Evolutionary conservation across 805 yeast genomes (phyloP).

Genomic region (Nematodospora valgi): DNA sequence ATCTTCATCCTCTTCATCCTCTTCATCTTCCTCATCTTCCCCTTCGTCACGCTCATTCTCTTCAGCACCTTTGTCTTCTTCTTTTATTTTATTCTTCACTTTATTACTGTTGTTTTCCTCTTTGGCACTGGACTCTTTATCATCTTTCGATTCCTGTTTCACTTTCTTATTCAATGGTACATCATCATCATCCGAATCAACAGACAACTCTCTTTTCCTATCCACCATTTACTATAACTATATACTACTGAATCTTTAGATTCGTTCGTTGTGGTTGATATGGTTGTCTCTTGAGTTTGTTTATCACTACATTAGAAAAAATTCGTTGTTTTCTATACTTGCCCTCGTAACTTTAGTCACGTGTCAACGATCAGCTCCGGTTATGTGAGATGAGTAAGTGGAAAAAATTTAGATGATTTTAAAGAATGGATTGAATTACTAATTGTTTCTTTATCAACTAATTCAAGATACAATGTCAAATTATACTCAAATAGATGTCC

Average conservation of each 20-base stretch:
- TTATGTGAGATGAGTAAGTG: slow-evolving; percentile 6
- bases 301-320: background rate
- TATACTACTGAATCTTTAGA: too few species aligned
- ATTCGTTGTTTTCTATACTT: background rate
- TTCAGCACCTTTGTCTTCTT: slow-evolving; percentile 12
- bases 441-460: background rate
- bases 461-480: slow-evolving; percentile 40
- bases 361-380: background rate
- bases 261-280: too few species aligned
- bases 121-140: slow-evolving; percentile 10
- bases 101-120: slow-evolving; percentile 22
- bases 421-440: too few species aligned
- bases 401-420: background rate
- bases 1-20: slow-evolving; percentile 37
- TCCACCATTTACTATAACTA: slow-evolving; percentile 24
- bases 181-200: slow-evolving; percentile 25
- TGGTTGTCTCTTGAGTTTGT: too few species aligned
- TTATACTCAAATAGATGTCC: slow-evolving; percentile 41
- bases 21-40: slow-evolving; percentile 24
- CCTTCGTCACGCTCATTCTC: slow-evolving; percentile 12
- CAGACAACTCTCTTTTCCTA: slow-evolving; percentile 26
- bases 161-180: slow-evolving; percentile 22
- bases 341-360: slow-evolving; percentile 3
- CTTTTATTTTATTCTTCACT: slow-evolving; percentile 17
- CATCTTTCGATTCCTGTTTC: slow-evolving; percentile 19